These are phyloP conservation scores for Talaromyces sp. DNA, from an alignment of 2,329 filamentous ascomycete genomes.

Conservation along the genomic window DNA sequence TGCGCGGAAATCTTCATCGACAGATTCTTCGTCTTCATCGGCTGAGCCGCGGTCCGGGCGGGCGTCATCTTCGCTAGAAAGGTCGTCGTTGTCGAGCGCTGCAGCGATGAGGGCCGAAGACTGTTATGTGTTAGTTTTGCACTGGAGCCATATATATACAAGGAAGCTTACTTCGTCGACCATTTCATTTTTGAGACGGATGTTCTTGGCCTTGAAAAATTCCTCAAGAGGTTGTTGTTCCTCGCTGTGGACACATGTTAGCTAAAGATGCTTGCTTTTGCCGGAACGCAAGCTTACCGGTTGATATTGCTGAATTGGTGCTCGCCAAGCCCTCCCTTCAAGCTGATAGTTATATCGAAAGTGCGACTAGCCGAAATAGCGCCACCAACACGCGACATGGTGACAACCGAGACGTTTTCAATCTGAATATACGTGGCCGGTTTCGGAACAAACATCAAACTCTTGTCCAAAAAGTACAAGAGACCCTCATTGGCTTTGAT, in stretches of 20 bases:
- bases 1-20: constrained; percentile 92
- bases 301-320: constrained; percentile 99
- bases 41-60: constrained; percentile 78
- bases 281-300: constrained; percentile 47
- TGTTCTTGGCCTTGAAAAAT: constrained; percentile 93
- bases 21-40: constrained; percentile 91
- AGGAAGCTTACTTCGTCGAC: constrained; percentile 73
- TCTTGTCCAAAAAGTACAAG: constrained; percentile 94
- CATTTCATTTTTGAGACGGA: constrained; percentile 98
- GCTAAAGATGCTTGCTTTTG: not conserved
- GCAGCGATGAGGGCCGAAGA: constrained; percentile 64
- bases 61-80: constrained; percentile 80
- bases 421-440: constrained; percentile 95
- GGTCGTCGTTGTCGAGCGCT: constrained; percentile 76
- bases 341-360: constrained; percentile 90
- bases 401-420: constrained; percentile 86
- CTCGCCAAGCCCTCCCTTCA: constrained; percentile 82
- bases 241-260: constrained; percentile 47
- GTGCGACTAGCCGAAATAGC: constrained; percentile 91
- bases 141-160: not conserved
- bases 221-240: constrained; percentile 94
- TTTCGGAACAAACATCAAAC: constrained; percentile 98
- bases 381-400: constrained; percentile 91
- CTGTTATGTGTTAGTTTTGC: constrained; percentile 30
- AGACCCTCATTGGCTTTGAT: constrained; percentile 99